Base-by-base conservation (phyloP, 2,329 filamentous ascomycete species). In the Hypoxylon sp. region DNA sequence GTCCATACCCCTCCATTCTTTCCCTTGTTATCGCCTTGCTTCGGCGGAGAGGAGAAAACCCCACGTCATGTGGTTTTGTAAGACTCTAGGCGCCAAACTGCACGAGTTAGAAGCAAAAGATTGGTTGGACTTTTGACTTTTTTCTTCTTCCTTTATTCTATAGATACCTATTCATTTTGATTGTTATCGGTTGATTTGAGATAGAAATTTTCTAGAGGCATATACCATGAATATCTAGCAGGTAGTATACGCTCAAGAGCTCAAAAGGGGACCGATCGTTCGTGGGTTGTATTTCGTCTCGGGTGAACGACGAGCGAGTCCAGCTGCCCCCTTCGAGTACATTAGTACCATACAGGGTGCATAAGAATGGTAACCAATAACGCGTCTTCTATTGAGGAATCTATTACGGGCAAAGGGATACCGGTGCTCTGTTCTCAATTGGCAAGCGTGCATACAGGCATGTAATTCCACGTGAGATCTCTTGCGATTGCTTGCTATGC, bases 271-370 rank as follows among this genome's bases (percentile, higher is more conserved):
- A 28, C 20, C 28, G 52, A 61, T 63, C 24, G 38, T 22, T 51
- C 24, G 42, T 20, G 26, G 20, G 24, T 59, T 54, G 14, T 38
- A 59, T 20, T 46, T 56, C 26, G 57, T 64, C 30, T 69, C 64
- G 64, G 67, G 59, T 51, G 30, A 70, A 58, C 20, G 45, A 30
- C 22, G 14, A 68, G 64, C 67, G 64, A 69, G 58, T 32, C 30
- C 45, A 61, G 26, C 45, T 11, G 45, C 16, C 22, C 22, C 33
- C 30, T 26, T 51, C 24, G n/a, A 5, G 33, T 18, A 3, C 18
- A n/a, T 16, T 30, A 24, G 42, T 28, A 36, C n/a, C 5, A 32
- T 24, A 45, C 4, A 46, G 26, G 14, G 9, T 11, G 7, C 2
- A 14, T 26, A 20, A n/a, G 4, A 9, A 40, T 11, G 16, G 7